Conservation (phyloP, 257 asterid genomes). For the Petunia axillaris region DNA sequence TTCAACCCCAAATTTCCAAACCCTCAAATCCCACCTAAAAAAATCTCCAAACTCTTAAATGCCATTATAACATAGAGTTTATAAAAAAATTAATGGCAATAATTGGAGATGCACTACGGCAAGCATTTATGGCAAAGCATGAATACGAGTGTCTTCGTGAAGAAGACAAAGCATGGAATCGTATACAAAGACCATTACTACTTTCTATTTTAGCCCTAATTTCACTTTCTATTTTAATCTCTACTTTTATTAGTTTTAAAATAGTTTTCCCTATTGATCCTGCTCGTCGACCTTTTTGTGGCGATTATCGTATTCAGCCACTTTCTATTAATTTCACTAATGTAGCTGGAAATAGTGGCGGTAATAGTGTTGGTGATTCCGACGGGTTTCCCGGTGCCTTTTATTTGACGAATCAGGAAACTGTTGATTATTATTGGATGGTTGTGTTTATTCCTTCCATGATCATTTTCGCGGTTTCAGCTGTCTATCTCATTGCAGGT, state of each 20-base stretch:
- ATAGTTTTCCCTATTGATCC: constrained; percentile 75
- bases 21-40: not conserved
- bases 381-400: constrained; percentile 76
- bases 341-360: constrained; percentile 26
- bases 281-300: constrained; percentile 80
- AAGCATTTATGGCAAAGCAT: constrained; percentile 95
- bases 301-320: constrained; percentile 82
- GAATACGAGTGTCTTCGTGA: constrained; percentile 84
- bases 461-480: constrained; percentile 53
- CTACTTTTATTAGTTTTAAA: constrained; percentile 66
- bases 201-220: constrained; percentile 41
- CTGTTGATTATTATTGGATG: constrained; percentile 96
- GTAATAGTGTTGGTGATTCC: constrained; percentile 46
- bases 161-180: constrained; percentile 81
- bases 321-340: constrained; percentile 66
- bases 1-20: not conserved
- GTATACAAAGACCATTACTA: constrained; percentile 63
- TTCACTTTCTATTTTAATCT: constrained; percentile 51
- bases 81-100: constrained; percentile 38
- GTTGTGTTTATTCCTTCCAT: constrained; percentile 81
- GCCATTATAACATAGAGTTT: not conserved
- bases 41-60: not conserved
- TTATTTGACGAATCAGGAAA: constrained; percentile 85
- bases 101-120: constrained; percentile 84
- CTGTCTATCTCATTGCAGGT: constrained; percentile 78